These are phyloP conservation scores for Ambrosia artemisiifolia DNA, from an alignment of 129 eudicot species.

Conservation along the genomic window DNA sequence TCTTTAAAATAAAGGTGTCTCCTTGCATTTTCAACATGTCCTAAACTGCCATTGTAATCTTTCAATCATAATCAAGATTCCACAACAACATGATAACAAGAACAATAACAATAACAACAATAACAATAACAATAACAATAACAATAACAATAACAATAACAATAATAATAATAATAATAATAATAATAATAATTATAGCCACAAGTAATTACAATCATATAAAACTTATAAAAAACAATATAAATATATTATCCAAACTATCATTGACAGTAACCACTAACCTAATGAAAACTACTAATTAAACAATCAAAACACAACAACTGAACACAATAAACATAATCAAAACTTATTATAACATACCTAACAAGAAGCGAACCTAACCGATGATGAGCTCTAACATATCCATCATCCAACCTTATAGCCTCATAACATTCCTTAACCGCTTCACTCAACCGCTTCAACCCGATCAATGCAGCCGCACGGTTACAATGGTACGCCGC, in stretches of 20 bases:
- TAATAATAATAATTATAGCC: not conserved
- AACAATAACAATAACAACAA: not conserved
- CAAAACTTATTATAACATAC: conserved; percentile 40
- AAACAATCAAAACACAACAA: conserved; percentile 11
- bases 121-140: conserved; percentile 7
- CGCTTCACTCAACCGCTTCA: conserved; percentile 62
- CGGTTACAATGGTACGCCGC: conserved; percentile 75
- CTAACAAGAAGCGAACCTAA: conserved; percentile 79
- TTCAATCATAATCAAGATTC: conserved; percentile 26
- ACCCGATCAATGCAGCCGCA: conserved; percentile 76
- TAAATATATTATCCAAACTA: conserved; percentile 9
- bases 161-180: not conserved
- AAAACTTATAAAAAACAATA: conserved; percentile 7
- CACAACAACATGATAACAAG: conserved; percentile 7
- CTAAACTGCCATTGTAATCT: conserved; percentile 61
- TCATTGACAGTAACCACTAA: not conserved
- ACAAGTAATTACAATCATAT: not conserved
- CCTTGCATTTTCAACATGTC: conserved; percentile 82
- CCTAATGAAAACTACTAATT: not conserved
- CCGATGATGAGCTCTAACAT: conserved; percentile 71
- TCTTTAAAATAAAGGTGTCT: conserved; percentile 59
- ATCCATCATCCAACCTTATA: conserved; percentile 63
- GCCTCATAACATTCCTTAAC: conserved; percentile 84
- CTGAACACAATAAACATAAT: not conserved
- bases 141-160: conserved; percentile 12